Conservation (phyloP, 805 yeast genomes). For the Maudiozyma turicensis region DNA sequence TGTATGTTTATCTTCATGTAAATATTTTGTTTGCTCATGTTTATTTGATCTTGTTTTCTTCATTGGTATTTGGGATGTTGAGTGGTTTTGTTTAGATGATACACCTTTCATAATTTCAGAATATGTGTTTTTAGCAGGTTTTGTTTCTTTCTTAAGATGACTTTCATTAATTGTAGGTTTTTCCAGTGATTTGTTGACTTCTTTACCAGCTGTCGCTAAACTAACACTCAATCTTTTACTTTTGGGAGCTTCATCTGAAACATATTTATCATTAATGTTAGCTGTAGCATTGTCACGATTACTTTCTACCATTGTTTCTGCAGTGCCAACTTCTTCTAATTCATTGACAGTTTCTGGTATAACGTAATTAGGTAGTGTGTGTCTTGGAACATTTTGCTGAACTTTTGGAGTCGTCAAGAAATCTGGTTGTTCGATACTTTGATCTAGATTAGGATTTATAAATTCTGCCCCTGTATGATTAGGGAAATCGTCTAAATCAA, state of each 20-base stretch:
- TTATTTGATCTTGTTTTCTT: background rate
- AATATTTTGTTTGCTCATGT: background rate
- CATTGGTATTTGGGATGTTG: background rate
- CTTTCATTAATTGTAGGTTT: background rate
- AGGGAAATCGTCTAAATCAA: slow-evolving; percentile 27
- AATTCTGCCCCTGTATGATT: slow-evolving; percentile 2
- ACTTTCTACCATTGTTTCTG: background rate
- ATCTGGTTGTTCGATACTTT: slow-evolving; percentile 22
- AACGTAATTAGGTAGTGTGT: background rate
- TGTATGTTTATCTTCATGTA: background rate
- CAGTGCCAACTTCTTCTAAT: slow-evolving; percentile 1
- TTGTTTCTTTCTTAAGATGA: background rate
- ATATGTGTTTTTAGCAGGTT: background rate
- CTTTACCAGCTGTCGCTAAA: background rate
- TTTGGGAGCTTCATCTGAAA: no score
- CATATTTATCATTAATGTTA: background rate
- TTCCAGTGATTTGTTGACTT: background rate
- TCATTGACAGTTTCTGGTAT: background rate
- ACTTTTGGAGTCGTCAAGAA: slow-evolving; percentile 22
- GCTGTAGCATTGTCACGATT: background rate
- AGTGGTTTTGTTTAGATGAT: background rate
- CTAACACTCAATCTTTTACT: background rate
- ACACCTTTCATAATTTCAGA: background rate
- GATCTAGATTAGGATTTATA: background rate
- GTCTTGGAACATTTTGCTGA: background rate